These are phyloP conservation scores for Leccinum subgranulosum DNA, from an alignment of 768 basidiomycete species.

Conservation along the genomic window DNA sequence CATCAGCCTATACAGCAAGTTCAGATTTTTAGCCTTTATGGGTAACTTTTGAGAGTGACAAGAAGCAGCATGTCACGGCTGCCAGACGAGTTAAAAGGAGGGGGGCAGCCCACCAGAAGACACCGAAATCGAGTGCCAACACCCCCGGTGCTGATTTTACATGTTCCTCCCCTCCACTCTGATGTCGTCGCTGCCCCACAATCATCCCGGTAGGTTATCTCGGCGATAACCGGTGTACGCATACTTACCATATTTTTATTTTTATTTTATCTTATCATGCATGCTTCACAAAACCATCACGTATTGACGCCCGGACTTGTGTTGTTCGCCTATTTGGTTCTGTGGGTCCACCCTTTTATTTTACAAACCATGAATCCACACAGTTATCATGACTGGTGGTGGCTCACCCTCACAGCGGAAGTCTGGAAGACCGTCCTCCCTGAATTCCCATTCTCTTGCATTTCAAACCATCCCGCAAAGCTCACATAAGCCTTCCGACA, in stretches of 20 bases:
- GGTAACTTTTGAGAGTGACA: constrained; percentile 25
- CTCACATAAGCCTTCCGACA: constrained; percentile 17
- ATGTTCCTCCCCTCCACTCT: constrained; percentile 1
- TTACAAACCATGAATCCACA: constrained; percentile 24
- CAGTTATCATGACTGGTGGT: constrained; percentile 26
- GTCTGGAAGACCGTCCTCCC: constrained; percentile 6
- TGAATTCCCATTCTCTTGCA: constrained; percentile 18
- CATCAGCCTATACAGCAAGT: constrained; percentile 20
- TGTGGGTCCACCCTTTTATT: constrained; percentile 34
- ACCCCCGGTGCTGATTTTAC: background rate
- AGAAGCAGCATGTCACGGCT: constrained; percentile 15
- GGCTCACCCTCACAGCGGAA: constrained; percentile 17
- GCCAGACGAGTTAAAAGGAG: constrained; percentile 25
- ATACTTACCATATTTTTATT: constrained; percentile 14
- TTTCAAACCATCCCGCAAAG: constrained; percentile 8
- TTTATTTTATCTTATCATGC: constrained; percentile 24
- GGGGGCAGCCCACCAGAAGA: constrained; percentile 13
- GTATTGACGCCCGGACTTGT: constrained; percentile 8
- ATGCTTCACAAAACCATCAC: background rate
- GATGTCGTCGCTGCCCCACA: background rate
- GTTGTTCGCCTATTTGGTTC: constrained; percentile 31
- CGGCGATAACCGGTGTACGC: constrained; percentile 14
- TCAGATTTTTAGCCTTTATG: constrained; percentile 16
- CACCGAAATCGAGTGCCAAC: constrained; percentile 11
- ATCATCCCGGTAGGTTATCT: constrained; percentile 1